phyloP scores from a whole-genome alignment of 2,329 filamentous ascomycete species.

The Botrytis tulipae region DNA sequence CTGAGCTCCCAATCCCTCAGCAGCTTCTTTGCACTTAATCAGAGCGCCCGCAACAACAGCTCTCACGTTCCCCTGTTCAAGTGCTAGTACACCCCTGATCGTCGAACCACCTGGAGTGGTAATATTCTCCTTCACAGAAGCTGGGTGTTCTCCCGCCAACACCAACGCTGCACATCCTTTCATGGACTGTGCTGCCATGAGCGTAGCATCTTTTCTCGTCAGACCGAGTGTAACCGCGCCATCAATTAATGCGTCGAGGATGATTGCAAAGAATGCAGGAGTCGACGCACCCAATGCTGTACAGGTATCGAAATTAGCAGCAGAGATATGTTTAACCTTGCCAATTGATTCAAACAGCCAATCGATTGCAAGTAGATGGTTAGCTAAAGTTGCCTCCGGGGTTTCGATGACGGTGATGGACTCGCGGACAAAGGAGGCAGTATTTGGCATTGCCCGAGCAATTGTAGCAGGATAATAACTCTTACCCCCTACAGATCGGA shows the following conservation, averaged over 20 bases:
- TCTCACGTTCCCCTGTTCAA: constrained; percentile 14
- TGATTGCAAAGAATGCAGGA: constrained; percentile 17
- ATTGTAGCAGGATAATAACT: constrained; percentile 7
- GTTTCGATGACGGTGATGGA: constrained; percentile 12
- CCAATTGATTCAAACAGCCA: constrained; percentile 15
- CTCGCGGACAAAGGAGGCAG: constrained; percentile 13
- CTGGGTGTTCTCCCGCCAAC: constrained; percentile 51
- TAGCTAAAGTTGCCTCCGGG: neutral
- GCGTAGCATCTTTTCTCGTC: constrained; percentile 56
- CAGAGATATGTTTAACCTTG: constrained; percentile 5
- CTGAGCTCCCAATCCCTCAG: constrained; percentile 6
- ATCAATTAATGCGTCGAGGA: constrained; percentile 20
- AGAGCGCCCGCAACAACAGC: constrained; percentile 9
- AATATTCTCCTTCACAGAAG: constrained; percentile 50
- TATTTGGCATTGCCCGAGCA: constrained; percentile 17
- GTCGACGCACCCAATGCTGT: constrained; percentile 42
- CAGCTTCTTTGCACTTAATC: constrained; percentile 18
- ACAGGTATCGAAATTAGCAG: constrained; percentile 11
- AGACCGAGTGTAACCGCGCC: constrained; percentile 42
- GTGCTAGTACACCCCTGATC: constrained; percentile 9
- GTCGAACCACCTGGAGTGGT: constrained; percentile 19
- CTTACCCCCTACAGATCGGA: constrained; percentile 8
- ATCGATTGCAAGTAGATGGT: constrained; percentile 2
- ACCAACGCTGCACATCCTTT: constrained; percentile 47
- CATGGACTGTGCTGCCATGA: constrained; percentile 45